Percentiles rank a stretch among this genome's conserved stretches.
Conservation (phyloP, 805 yeast genomes). For the Maudiozyma bulderi region DNA sequence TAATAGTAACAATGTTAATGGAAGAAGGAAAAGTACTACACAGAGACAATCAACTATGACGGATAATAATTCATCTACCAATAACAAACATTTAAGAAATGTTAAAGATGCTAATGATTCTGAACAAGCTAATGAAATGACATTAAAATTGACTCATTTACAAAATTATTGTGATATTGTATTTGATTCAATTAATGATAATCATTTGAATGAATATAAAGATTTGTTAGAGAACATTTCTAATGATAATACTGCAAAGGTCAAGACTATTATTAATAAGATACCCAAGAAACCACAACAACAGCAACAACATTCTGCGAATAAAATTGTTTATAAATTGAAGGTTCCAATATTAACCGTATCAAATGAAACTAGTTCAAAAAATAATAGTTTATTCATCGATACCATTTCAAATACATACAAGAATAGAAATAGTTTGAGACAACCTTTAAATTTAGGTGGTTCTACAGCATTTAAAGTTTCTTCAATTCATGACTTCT, state of each 20-base stretch:
- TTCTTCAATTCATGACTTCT: slow-evolving; percentile 1
- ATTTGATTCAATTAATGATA: neutral
- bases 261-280: slow-evolving; percentile 11
- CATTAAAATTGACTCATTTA: neutral
- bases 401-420: neutral
- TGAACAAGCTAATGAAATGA: neutral
- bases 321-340: slow-evolving; percentile 9
- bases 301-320: neutral
- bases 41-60: neutral
- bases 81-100: neutral
- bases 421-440: slow-evolving; percentile 4
- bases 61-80: neutral
- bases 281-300: slow-evolving; percentile 3
- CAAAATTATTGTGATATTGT: neutral
- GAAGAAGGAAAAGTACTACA: neutral
- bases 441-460: slow-evolving; percentile 11
- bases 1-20: no score
- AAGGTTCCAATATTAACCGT: slow-evolving; percentile 3
- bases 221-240: neutral
- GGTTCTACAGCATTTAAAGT: slow-evolving; percentile 1
- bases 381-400: neutral
- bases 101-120: neutral
- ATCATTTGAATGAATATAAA: slow-evolving; percentile 7
- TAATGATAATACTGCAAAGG: slow-evolving; percentile 3
- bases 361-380: neutral